Evolutionary conservation across 169 alveolate genomes (phyloP).

Genomic region (Plasmodium malariae): DNA sequence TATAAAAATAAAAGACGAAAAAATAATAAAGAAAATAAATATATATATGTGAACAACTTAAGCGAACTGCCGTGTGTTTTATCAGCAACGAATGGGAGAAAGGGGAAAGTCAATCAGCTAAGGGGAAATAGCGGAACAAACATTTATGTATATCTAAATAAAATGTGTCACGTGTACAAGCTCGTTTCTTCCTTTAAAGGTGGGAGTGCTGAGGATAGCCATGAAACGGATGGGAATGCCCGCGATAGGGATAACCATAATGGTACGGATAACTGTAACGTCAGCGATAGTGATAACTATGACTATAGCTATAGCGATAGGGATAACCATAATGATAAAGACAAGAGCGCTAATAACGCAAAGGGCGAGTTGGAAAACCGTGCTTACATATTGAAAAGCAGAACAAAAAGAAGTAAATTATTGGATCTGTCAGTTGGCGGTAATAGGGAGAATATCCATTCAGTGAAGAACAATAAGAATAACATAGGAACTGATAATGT

Average conservation of each 20-base stretch:
- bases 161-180: conserved; percentile 56
- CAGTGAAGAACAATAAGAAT: neutral
- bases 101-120: conserved; percentile 58
- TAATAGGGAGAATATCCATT: too few relatives aligned
- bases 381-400: too few relatives aligned
- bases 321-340: too few relatives aligned
- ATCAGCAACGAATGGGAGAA: conserved; percentile 49
- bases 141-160: conserved; percentile 43
- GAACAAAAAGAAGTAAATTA: too few relatives aligned
- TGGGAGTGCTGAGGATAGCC: neutral
- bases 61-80: conserved; percentile 37
- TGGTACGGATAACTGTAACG: neutral
- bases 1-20: neutral
- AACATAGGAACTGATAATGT: neutral
- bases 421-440: too few relatives aligned
- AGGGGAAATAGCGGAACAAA: conserved; percentile 56
- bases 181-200: neutral
- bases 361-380: too few relatives aligned
- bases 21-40: conserved; percentile 30
- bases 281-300: neutral
- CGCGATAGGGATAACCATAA: neutral
- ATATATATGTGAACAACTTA: conserved; percentile 38
- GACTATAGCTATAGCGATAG: neutral
- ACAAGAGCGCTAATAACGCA: too few relatives aligned
- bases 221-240: neutral